Base-by-base conservation (phyloP, 352 stramenopile genomes). In the Peronosclerospora sorghi region DNA sequence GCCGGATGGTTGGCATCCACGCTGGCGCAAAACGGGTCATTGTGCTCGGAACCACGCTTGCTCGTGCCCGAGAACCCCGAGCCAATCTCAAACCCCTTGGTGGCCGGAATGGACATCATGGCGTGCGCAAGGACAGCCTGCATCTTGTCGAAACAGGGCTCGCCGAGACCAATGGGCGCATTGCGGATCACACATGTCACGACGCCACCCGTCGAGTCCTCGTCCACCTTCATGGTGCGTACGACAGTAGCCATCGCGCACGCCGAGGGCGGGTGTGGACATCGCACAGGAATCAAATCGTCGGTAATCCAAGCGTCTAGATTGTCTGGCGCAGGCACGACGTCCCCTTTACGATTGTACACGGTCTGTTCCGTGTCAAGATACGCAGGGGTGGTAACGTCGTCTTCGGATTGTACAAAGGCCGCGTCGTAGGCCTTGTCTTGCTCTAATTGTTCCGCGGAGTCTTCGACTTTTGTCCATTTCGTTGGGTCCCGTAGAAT, bases 91-190 rank as follows among this genome's bases (percentile, higher is more conserved):
- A 99, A 99, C 23, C 96, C 96, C 74, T 99, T 99, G 41, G 94
- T 97, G 26, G 96, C 96, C 17, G 96, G 96, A 54, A 99, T 96
- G 23, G 93, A 98, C 65, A 99, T 91, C 75, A 97, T 98, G 23
- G 95, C 96, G 68, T 99, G 97, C 23, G 96, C 96, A 28, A 99
- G 69, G 45, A 97, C 78, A 12, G 96, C 96, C 62, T 99, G 95
- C 24, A 99, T 76, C 76, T 99, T 99, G 75, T 99, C 96, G 67
- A 99, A 99, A 44, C 97, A 97, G 13, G 96, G 96, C 51, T 96
- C 83, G n/a, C 96, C 96, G 6, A 98, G 61, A 38, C 96, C 95
- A 14, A 96, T 83, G 0, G 94, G 95, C 14, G 97, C 95, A 55
- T 98, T 98, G 38, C 93, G 77, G 38, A 95, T 96, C 26, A 98